Base-by-base conservation (phyloP, 192 early-diverging fungal species). In the Entomortierella beljakovae region DNA sequence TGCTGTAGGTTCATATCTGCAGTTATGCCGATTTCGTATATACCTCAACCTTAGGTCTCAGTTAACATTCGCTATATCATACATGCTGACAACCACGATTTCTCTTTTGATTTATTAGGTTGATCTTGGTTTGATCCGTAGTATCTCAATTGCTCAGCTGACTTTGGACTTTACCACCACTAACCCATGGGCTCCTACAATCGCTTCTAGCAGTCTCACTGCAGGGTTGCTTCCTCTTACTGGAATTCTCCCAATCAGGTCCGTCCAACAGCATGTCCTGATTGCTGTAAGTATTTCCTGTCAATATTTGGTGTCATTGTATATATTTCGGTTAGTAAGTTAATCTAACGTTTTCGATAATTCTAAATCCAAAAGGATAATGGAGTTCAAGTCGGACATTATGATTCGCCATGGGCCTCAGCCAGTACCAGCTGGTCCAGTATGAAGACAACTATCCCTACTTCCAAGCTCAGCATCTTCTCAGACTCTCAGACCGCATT, bases 81-180 rank as follows among this genome's bases (percentile, higher is more conserved):
- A n/a, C n/a, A n/a, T n/a, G n/a, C n/a, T n/a, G n/a, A 26, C 38
- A 4, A 10, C 48, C 15, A 49, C 15, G 33, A 2, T 0, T 37
- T 9, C 46, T 49, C 23, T 68, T 11, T 48, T 32, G 15, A 5
- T 57, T 48, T 18, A 37, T 31, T 40, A 77, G 74, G 71, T 48
- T 5, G 33, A 72, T 22, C 48, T 84, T 23, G 59, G 82, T n/a
- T 66, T 87, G 59, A 84, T 83, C 46, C 31, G 67, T 26, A 29
- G 57, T 29, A 71, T 85, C 32, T 54, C 82, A 34, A 68, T 87
- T 67, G 82, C 65, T 46, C 71, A 86, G 15, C 80, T 82, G 80
- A 57, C 74, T 0, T 70, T 86, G 52, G 82, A 88, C 59, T 86
- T 88, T 57, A 85, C 85, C 20, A 64, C 77, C 15, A 43, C 61